A percentile compares a stretch with the other conserved stretches of the same genome.
phyloP scores from a whole-genome alignment of 1,284 basidiomycete species.

The Apiotrichum montevideense region DNA sequence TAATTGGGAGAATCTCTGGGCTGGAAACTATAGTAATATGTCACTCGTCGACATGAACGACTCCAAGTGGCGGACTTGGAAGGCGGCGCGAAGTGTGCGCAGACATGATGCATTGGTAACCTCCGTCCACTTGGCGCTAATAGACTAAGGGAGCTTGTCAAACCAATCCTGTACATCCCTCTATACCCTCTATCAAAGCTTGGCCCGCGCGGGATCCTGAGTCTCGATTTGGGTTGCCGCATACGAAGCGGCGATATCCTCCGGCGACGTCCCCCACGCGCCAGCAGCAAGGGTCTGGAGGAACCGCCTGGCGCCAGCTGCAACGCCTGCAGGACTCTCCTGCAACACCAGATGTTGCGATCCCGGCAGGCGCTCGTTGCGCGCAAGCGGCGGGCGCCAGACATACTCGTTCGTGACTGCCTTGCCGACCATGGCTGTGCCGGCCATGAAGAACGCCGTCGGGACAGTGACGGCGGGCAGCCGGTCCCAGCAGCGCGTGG shows the following conservation, averaged over 20 bases:
- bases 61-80: too few species aligned
- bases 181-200: too few species aligned
- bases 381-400: slow-evolving; percentile 22
- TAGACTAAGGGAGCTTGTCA: too few species aligned
- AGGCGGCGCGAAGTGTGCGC: too few species aligned
- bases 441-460: slow-evolving; percentile 33
- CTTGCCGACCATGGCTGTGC: slow-evolving; percentile 24
- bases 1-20: too few species aligned
- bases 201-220: too few species aligned
- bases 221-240: too few species aligned
- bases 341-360: slow-evolving; percentile 28
- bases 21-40: too few species aligned
- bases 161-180: too few species aligned
- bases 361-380: slow-evolving; percentile 29
- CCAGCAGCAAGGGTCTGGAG: slow-evolving; percentile 13
- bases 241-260: background rate
- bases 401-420: slow-evolving; percentile 26
- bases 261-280: background rate
- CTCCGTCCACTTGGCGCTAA: too few species aligned
- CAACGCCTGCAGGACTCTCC: slow-evolving; percentile 31
- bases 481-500: slow-evolving; percentile 30
- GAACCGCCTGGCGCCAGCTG: slow-evolving; percentile 27
- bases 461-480: slow-evolving; percentile 24
- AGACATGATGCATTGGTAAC: too few species aligned
- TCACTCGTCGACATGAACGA: too few species aligned